These are phyloP conservation scores for Haplographium delicatum DNA, from an alignment of 495 filamentous ascomycete genomes.

Conservation along the genomic window DNA sequence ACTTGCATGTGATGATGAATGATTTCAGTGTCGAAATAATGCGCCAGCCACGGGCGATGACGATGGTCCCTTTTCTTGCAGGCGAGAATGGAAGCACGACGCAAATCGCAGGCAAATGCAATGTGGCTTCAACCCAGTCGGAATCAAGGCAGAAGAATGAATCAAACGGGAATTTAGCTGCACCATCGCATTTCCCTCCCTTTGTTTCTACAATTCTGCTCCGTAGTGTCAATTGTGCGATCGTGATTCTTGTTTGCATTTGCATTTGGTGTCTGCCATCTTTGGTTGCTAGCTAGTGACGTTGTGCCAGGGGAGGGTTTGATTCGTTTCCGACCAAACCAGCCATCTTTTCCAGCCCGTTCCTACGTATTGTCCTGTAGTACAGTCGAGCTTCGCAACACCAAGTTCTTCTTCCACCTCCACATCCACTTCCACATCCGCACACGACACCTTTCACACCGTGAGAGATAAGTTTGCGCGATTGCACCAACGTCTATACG, in stretches of 20 bases:
- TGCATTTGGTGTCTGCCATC: neutral
- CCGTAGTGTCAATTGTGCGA: neutral
- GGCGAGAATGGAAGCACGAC: conserved; percentile 8
- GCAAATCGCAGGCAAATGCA: conserved; percentile 3
- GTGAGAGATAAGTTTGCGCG: neutral
- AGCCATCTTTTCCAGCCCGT: conserved; percentile 11
- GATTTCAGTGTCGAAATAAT: neutral
- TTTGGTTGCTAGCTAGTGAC: conserved; percentile 10
- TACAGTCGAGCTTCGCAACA: conserved; percentile 16
- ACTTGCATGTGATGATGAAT: conserved; percentile 19
- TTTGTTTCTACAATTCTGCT: neutral
- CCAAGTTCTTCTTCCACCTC: neutral
- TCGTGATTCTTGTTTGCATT: neutral
- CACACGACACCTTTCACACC: conserved; percentile 16
- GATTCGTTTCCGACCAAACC: conserved; percentile 5
- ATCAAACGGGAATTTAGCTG: neutral
- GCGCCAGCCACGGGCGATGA: conserved; percentile 16
- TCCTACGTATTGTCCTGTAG: neutral
- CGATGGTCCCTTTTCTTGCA: conserved; percentile 13
- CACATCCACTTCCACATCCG: conserved; percentile 12
- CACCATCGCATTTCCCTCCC: neutral
- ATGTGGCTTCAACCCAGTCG: conserved; percentile 10
- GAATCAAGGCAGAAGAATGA: conserved; percentile 11
- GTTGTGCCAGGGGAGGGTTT: neutral
- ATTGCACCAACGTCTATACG: too few species aligned